Evolutionary conservation across 202 grass and related monocot genomes (phyloP).

Genomic region (Schoenoplectus tabernaemontani): DNA sequence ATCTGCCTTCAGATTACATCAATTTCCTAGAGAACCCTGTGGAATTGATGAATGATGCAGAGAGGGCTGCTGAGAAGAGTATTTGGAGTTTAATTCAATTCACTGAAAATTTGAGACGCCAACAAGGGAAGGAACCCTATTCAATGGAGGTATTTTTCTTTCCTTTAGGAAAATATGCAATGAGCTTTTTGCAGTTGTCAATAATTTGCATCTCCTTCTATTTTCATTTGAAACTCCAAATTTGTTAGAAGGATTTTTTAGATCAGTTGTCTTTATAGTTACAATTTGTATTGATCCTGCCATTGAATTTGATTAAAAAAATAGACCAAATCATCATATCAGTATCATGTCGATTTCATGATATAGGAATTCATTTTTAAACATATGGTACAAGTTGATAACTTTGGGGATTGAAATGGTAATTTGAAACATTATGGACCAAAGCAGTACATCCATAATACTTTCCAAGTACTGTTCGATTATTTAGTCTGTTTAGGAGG

Average conservation of each 20-base stretch:
- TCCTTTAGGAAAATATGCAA: not conserved
- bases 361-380: not conserved
- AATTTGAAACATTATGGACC: not conserved
- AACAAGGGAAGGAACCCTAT: conserved; percentile 82
- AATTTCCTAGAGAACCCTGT: conserved; percentile 92
- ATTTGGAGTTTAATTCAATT: conserved; percentile 86
- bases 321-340: not conserved
- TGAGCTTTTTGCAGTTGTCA: not conserved
- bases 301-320: not conserved
- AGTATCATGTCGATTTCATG: not conserved
- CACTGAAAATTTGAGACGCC: conserved; percentile 64
- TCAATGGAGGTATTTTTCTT: conserved; percentile 79
- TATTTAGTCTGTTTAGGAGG: not conserved
- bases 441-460: not conserved
- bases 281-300: not conserved
- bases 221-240: not conserved
- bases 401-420: not conserved
- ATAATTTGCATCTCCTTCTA: conserved; percentile 7
- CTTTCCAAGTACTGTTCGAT: not conserved
- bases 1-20: conserved; percentile 90
- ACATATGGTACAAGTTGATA: not conserved
- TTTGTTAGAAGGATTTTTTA: not conserved
- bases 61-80: conserved; percentile 75
- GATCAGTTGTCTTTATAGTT: not conserved
- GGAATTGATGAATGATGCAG: conserved; percentile 76